Percentiles rank a stretch among this genome's conserved stretches.
phyloP scores from a whole-genome alignment of 2,329 filamentous ascomycete genomes.

The Pestalotiopsis sp. region DNA sequence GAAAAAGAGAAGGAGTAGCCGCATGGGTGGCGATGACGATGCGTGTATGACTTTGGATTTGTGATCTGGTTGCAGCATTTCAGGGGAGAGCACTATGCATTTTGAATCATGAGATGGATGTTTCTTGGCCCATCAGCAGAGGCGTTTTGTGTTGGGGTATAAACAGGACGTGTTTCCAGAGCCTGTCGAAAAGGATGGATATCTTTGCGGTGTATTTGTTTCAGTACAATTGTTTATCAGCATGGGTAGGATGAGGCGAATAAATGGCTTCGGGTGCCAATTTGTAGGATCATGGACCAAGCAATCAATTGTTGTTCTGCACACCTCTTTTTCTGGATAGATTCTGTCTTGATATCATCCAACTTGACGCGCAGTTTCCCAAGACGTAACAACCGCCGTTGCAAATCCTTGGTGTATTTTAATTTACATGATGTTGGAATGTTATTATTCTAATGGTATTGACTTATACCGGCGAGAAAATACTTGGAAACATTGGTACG shows the following conservation, averaged over 20 bases:
- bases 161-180: neutral
- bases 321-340: neutral
- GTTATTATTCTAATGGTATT: no score
- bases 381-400: neutral
- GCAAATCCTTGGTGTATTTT: no score
- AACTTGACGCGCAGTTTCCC: neutral
- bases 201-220: neutral
- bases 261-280: neutral
- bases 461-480: no score
- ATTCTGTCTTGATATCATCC: neutral
- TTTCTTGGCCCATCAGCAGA: neutral
- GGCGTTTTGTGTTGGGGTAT: conserved; percentile 1
- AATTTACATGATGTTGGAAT: no score
- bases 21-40: conserved; percentile 4
- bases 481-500: no score
- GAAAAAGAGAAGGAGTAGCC: neutral
- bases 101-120: neutral
- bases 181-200: neutral
- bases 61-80: neutral
- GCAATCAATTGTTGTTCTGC: neutral
- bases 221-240: neutral
- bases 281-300: neutral
- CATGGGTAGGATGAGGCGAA: neutral
- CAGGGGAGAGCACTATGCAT: neutral
- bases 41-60: conserved; percentile 2